Conservation (phyloP, 2,329 filamentous ascomycete genomes). For the Ascomycota sp. region DNA sequence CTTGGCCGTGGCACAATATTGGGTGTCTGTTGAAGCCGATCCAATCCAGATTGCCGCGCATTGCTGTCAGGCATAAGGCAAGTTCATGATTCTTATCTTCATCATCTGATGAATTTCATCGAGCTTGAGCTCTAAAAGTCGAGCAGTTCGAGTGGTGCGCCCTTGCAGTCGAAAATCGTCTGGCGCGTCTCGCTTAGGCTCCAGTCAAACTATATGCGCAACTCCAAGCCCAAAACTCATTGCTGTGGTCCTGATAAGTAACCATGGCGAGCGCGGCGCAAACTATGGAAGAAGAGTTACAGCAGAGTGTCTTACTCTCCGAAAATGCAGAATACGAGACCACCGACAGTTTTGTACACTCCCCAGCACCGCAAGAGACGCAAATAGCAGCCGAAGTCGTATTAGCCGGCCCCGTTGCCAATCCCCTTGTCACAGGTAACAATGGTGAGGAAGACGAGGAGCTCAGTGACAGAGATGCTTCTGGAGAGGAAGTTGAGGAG, state of each 20-base stretch:
- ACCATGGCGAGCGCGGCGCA: constrained; percentile 31
- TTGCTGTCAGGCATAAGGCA: too few relatives aligned
- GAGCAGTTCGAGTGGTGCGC: too few relatives aligned
- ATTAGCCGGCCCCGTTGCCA: neutral
- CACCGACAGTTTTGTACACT: constrained; percentile 11
- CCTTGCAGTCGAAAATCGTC: too few relatives aligned
- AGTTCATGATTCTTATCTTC: too few relatives aligned
- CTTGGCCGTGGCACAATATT: too few relatives aligned
- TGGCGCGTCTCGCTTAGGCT: too few relatives aligned
- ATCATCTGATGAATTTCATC: too few relatives aligned
- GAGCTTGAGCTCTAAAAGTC: neutral
- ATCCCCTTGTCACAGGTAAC: constrained; percentile 1
- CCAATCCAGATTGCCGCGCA: too few relatives aligned
- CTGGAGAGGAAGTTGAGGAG: constrained; percentile 20
- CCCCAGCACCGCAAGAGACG: constrained; percentile 4
- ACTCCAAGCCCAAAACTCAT: constrained; percentile 3
- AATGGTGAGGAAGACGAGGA: constrained; percentile 13
- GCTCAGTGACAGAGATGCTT: constrained; percentile 17
- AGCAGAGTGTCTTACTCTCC: constrained; percentile 31
- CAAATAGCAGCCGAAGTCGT: neutral
- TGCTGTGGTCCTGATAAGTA: constrained; percentile 7
- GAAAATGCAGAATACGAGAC: constrained; percentile 24
- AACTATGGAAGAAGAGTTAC: constrained; percentile 35
- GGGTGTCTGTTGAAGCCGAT: too few relatives aligned
- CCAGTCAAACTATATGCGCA: constrained; percentile 17